Evolutionary conservation across 2,329 filamentous ascomycete species (phyloP).

Genomic region (Colletotrichum chrysophilum): DNA sequence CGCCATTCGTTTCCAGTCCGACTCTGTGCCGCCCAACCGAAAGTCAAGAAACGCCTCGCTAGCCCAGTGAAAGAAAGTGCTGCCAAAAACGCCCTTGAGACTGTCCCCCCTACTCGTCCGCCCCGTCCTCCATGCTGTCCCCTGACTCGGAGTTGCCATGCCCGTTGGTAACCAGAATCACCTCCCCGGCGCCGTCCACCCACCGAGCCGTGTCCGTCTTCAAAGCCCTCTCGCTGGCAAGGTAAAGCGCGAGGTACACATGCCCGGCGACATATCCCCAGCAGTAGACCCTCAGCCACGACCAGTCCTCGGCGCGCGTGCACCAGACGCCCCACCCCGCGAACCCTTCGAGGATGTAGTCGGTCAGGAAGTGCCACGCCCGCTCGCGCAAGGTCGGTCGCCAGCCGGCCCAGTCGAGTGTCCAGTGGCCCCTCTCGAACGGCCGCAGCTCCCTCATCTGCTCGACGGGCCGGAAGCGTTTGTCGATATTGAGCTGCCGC

Average conservation of each 20-base stretch:
- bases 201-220: slow-evolving; percentile 65
- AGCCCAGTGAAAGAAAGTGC: background rate
- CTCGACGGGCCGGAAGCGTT: slow-evolving; percentile 55
- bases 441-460: slow-evolving; percentile 48
- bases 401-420: slow-evolving; percentile 65
- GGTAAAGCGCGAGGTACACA: slow-evolving; percentile 76
- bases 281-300: slow-evolving; percentile 71
- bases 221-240: slow-evolving; percentile 70
- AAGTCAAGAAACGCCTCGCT: background rate
- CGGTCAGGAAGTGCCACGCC: slow-evolving; percentile 67
- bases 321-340: slow-evolving; percentile 74
- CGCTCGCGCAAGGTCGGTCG: slow-evolving; percentile 46
- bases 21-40: background rate
- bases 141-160: slow-evolving; percentile 16
- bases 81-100: background rate
- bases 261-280: slow-evolving; percentile 79
- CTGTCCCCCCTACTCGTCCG: background rate
- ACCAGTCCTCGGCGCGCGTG: slow-evolving; percentile 46
- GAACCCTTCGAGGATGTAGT: slow-evolving; percentile 62
- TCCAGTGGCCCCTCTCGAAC: slow-evolving; percentile 83
- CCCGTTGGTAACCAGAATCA: slow-evolving; percentile 44
- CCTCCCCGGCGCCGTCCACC: slow-evolving; percentile 67
- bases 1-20: background rate
- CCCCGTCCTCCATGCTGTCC: slow-evolving; percentile 8
- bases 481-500: slow-evolving; percentile 53